These are phyloP conservation scores for Fusarium pilosicola DNA, from an alignment of 2,329 filamentous ascomycete genomes.

Conservation along the genomic window DNA sequence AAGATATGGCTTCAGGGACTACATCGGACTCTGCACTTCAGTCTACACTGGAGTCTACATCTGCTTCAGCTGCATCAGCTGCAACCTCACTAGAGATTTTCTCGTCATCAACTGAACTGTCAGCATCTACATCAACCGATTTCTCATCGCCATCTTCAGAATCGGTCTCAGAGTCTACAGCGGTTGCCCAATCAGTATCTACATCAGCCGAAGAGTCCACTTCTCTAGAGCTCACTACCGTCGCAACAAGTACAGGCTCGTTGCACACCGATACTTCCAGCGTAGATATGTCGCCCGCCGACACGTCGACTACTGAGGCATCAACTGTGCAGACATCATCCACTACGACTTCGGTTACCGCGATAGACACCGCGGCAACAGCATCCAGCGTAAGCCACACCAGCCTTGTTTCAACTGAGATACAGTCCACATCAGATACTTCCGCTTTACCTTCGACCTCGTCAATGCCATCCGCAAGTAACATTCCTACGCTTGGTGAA, in stretches of 20 bases:
- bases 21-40: background rate
- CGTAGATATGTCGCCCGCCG: background rate
- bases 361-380: accelerated
- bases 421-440: background rate
- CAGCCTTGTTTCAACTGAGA: background rate
- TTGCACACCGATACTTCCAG: background rate
- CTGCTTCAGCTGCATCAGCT: too few relatives aligned
- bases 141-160: accelerated
- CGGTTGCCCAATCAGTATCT: background rate
- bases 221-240: background rate
- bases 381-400: background rate
- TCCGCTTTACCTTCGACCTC: background rate
- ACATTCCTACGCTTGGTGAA: background rate
- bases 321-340: background rate
- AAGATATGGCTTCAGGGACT: accelerated
- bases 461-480: background rate
- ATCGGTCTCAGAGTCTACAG: background rate
- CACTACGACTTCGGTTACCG: background rate
- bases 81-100: too few relatives aligned
- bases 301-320: background rate
- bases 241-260: accelerated
- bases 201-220: background rate
- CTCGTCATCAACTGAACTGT: accelerated
- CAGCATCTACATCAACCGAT: accelerated
- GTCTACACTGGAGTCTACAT: background rate